phyloP scores from a whole-genome alignment of 805 yeast species.

The Kodamaea fukazawae region DNA sequence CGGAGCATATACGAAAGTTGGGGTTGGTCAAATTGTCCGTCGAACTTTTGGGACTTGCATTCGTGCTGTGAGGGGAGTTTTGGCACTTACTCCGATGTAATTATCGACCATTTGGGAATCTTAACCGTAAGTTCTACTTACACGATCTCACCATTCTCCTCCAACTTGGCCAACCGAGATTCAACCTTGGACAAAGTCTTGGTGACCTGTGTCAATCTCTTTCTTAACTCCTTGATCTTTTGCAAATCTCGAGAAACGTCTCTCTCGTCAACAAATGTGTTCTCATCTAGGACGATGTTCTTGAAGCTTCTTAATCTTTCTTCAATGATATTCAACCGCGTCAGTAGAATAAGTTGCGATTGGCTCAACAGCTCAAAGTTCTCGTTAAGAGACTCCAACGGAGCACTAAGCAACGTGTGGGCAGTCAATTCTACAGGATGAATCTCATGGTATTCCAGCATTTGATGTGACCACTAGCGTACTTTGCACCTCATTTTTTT shows the following conservation, averaged over 20 bases:
- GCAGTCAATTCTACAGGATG: constrained; percentile 63
- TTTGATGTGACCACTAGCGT: background rate
- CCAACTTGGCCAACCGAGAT: constrained; percentile 18
- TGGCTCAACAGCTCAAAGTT: constrained; percentile 53
- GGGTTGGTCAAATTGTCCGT: no score
- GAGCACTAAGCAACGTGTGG: constrained; percentile 52
- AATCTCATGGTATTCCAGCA: constrained; percentile 26
- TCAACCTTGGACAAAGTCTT: constrained; percentile 38
- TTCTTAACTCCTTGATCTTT: constrained; percentile 29
- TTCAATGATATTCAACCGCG: constrained; percentile 46
- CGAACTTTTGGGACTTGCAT: no score
- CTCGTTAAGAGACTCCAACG: constrained; percentile 50
- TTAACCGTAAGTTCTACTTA: no score
- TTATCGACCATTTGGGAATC: no score
- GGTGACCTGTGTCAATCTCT: constrained; percentile 25
- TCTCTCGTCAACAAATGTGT: constrained; percentile 16
- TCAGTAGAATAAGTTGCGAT: constrained; percentile 52
- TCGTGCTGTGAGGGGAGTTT: no score
- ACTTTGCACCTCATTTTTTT: constrained; percentile 1
- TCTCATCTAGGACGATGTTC: constrained; percentile 16
- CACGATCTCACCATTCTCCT: background rate
- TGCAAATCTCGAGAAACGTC: constrained; percentile 19
- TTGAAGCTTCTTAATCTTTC: constrained; percentile 28
- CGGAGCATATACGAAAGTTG: no score
- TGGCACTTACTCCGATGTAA: no score